phyloP scores from a whole-genome alignment of 257 asterid species.

The Handroanthus guayacan region DNA sequence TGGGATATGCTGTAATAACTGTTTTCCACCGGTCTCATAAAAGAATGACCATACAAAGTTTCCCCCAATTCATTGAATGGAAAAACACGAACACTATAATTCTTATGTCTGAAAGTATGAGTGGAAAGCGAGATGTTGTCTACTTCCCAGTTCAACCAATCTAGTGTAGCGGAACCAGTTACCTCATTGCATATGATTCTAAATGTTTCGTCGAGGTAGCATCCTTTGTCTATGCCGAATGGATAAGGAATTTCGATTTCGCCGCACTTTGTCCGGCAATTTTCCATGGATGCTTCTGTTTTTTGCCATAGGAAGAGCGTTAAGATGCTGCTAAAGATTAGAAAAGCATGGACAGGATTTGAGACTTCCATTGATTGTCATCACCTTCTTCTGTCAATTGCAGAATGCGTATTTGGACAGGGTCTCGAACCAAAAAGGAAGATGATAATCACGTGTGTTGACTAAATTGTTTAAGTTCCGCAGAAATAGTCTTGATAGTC shows the following conservation, averaged over 20 bases:
- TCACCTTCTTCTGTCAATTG: too few species aligned
- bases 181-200: constrained; percentile 35
- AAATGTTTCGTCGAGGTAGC: constrained; percentile 39
- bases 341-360: too few species aligned
- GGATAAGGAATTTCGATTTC: constrained; percentile 46
- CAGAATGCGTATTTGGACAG: too few species aligned
- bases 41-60: background rate
- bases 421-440: too few species aligned
- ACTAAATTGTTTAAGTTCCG: too few species aligned
- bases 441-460: too few species aligned
- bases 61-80: constrained; percentile 27
- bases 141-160: background rate
- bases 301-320: too few species aligned
- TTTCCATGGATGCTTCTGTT: too few species aligned
- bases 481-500: too few species aligned
- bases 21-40: background rate
- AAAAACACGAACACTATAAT: background rate
- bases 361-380: too few species aligned
- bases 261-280: too few species aligned
- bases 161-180: constrained; percentile 4
- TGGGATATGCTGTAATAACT: constrained; percentile 8
- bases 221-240: constrained; percentile 41
- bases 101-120: constrained; percentile 14
- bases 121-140: constrained; percentile 30
- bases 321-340: too few species aligned